These are phyloP conservation scores for Obelidium mucronatum DNA, from an alignment of 192 early-diverging fungal species.

Conservation along the genomic window DNA sequence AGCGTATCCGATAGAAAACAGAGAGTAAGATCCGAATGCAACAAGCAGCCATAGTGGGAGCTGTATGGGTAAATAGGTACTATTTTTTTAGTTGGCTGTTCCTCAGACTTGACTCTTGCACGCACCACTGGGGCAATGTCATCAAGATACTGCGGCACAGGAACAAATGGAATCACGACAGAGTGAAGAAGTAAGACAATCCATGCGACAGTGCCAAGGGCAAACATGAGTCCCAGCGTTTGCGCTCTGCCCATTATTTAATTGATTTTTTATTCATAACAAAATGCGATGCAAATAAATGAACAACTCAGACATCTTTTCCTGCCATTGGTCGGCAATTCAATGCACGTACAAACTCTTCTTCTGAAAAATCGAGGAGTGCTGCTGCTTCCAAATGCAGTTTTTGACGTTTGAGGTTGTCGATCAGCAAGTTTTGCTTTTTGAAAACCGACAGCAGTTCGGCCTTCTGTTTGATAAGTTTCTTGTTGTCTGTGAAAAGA, in stretches of 20 bases:
- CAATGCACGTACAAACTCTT: conserved; percentile 28
- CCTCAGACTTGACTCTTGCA: too few relatives aligned
- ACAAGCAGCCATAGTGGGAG: conserved; percentile 82
- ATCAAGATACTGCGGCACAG: conserved; percentile 25
- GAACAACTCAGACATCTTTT: conserved; percentile 19
- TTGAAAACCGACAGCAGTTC: conserved; percentile 60
- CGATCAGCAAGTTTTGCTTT: conserved; percentile 60
- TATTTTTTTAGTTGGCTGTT: too few relatives aligned
- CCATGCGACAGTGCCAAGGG: conserved; percentile 1
- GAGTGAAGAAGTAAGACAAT: neutral
- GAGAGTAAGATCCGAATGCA: conserved; percentile 87
- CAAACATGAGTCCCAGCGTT: neutral
- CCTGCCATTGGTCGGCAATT: conserved; percentile 37
- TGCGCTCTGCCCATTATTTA: conserved; percentile 28
- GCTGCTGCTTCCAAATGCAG: conserved; percentile 37
- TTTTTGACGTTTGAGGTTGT: conserved; percentile 64
- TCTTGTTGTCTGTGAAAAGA: conserved; percentile 54
- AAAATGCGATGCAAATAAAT: too few relatives aligned
- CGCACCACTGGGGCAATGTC: conserved; percentile 26
- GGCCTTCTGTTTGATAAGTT: conserved; percentile 55
- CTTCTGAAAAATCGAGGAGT: conserved; percentile 20
- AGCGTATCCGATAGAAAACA: conserved; percentile 85
- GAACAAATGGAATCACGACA: conserved; percentile 3
- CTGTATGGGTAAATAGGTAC: too few relatives aligned
- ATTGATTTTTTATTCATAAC: neutral